Base-by-base conservation (phyloP, 108 stramenopile species). In the Cyclotella sp. region DNA sequence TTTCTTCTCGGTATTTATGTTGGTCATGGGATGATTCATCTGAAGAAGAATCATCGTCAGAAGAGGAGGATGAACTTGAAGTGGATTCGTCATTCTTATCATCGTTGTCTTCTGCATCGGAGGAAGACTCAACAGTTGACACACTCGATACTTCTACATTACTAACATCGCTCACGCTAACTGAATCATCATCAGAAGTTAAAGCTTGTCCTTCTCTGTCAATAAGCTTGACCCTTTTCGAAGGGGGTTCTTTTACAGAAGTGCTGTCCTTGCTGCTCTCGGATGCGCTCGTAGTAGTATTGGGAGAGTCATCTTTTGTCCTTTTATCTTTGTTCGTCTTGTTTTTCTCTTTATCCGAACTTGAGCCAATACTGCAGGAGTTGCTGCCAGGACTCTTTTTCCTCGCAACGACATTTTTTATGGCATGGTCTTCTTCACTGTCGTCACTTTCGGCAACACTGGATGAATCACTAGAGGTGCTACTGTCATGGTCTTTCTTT, bases 91-190 rank as follows among this genome's bases (percentile, higher is more conserved):
- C 57, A 34, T 75, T 58, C 45, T 76, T 75, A 15, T 79, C 82
- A 42, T 85, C 83, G 18, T 72, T 68, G 42, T 73, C 72, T 39
- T 85, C 86, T 26, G 86, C 82, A 18, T 88, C 87, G n/a, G 81
- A 63, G 26, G 87, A 88, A 3, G 82, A 76, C 57, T 82, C 82
- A 39, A 93, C 92, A 61, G 90, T 84, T 46, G 91, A 93, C 19
- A 95, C 95, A 83, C 91, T 92, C 19, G 92, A 95, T 15, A 95
- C 95, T 47, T 95, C 95, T 3, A 90, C 89, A 88, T 93, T 91
- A 55, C 90, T 91, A 29, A 95, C 95, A 78, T 95, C 92, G 30
- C 82, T 82, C 40, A 88, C 87, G 44, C 76, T 84, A 21, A 82
- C 83, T 67, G 88, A 84, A 61, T 62, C 66, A 59, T 85, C 77